These are phyloP conservation scores for Cyclotella cryptica DNA, from an alignment of 108 stramenopile genomes.

Conservation along the genomic window DNA sequence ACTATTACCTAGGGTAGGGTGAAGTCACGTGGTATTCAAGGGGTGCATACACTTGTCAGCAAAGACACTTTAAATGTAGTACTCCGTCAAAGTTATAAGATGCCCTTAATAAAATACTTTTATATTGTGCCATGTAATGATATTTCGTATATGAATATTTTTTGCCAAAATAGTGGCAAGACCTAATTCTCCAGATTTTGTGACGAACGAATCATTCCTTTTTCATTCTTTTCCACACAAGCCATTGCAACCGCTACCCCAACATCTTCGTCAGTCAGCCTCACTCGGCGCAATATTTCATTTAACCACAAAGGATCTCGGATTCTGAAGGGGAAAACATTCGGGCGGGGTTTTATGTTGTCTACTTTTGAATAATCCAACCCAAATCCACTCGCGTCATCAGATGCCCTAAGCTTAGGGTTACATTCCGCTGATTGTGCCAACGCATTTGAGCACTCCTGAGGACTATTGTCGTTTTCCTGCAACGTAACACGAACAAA, in stretches of 20 bases:
- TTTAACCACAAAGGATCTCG: conserved; percentile 40
- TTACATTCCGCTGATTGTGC: background rate
- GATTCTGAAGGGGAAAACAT: conserved; percentile 21
- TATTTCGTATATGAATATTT: too few species aligned
- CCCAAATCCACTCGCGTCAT: too few species aligned
- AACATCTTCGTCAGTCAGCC: conserved; percentile 40
- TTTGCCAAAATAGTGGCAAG: too few species aligned
- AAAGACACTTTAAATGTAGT: too few species aligned
- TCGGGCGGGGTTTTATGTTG: background rate
- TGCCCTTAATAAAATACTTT: too few species aligned
- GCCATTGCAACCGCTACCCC: conserved; percentile 41
- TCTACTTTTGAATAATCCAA: background rate
- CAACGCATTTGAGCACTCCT: background rate
- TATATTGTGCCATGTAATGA: too few species aligned
- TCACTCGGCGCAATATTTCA: conserved; percentile 34
- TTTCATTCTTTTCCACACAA: conserved; percentile 45
- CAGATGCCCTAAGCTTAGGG: too few species aligned
- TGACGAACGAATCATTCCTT: conserved; percentile 43
- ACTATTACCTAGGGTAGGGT: too few species aligned
- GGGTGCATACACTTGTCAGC: too few species aligned
- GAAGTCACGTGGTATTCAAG: too few species aligned
- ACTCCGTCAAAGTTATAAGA: too few species aligned
- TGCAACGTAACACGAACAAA: conserved; percentile 28
- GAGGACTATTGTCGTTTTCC: background rate
- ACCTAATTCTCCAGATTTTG: too few species aligned